These are phyloP conservation scores for Trichomonascus vanleenenianus DNA, from an alignment of 805 yeast genomes.

Conservation along the genomic window DNA sequence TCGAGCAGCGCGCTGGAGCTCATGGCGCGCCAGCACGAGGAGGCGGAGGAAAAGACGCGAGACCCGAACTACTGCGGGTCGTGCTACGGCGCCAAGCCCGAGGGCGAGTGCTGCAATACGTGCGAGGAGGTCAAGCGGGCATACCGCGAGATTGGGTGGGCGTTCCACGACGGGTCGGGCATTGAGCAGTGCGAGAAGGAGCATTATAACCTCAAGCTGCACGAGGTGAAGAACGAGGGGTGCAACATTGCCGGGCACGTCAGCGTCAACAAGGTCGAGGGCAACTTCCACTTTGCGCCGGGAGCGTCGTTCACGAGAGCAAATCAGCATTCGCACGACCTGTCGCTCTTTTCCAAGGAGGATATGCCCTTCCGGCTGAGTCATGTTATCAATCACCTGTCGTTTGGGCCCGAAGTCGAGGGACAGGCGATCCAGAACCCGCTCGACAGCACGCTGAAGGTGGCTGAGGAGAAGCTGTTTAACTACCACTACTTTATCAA, in stretches of 20 bases:
- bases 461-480: constrained; percentile 45
- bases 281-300: constrained; percentile 93
- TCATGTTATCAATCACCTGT: constrained; percentile 71
- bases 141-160: constrained; percentile 75
- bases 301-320: constrained; percentile 62
- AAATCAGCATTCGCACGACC: constrained; percentile 70
- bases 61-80: constrained; percentile 67
- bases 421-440: constrained; percentile 51
- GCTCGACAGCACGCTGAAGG: constrained; percentile 45
- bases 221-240: constrained; percentile 65
- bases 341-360: constrained; percentile 57
- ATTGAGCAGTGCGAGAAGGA: constrained; percentile 87
- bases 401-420: constrained; percentile 54
- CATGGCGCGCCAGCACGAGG: no score
- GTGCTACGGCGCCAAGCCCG: constrained; percentile 74
- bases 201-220: constrained; percentile 65
- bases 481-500: constrained; percentile 73
- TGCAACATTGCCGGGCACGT: constrained; percentile 80
- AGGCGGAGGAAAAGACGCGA: constrained; percentile 23
- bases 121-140: constrained; percentile 79
- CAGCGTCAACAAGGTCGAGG: constrained; percentile 74
- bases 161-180: constrained; percentile 78
- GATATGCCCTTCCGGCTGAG: constrained; percentile 59
- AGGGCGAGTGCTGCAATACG: constrained; percentile 62
- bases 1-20: constrained; percentile 34